Evolutionary conservation across 1,139 yeast genomes (phyloP).

Genomic region (Nakaseomyces nivariensis): DNA sequence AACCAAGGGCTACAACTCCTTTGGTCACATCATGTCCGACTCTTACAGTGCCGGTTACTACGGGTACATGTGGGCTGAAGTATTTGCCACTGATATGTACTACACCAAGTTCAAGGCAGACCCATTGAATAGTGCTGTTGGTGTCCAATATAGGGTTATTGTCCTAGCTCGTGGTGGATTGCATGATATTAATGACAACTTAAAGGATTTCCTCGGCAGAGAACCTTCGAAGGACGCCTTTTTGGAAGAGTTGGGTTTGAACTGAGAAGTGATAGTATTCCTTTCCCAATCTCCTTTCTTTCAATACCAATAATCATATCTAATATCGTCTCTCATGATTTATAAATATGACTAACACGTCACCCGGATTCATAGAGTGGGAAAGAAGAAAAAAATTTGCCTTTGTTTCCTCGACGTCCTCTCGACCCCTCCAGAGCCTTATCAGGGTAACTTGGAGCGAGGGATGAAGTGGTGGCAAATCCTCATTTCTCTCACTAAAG

Average conservation of each 20-base stretch:
- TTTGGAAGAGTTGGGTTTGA: constrained; percentile 47
- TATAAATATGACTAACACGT: too few species aligned
- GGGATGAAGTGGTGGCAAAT: neutral
- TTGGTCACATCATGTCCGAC: constrained; percentile 68
- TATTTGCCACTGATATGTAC: constrained; percentile 76
- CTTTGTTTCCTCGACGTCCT: too few species aligned
- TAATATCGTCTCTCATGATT: neutral
- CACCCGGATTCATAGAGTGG: too few species aligned
- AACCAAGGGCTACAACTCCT: constrained; percentile 63
- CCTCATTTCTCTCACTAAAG: neutral
- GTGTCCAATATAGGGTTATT: constrained; percentile 58
- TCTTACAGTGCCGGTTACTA: constrained; percentile 84
- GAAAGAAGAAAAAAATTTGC: neutral
- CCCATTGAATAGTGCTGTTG: constrained; percentile 55
- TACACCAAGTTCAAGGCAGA: constrained; percentile 57
- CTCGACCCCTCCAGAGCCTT: too few species aligned
- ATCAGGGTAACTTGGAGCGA: too few species aligned
- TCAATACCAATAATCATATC: neutral
- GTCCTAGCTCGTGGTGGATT: constrained; percentile 68
- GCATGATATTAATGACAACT: constrained; percentile 53
- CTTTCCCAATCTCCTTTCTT: too few species aligned
- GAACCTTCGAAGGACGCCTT: constrained; percentile 66
- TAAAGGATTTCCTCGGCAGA: constrained; percentile 63
- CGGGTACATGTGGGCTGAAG: constrained; percentile 79
- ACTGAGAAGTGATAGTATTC: neutral